A percentile compares a stretch with the other conserved stretches of the same genome.
Evolutionary conservation across 2,329 filamentous ascomycete species (phyloP).

Genomic region (Cadophora sp.): DNA sequence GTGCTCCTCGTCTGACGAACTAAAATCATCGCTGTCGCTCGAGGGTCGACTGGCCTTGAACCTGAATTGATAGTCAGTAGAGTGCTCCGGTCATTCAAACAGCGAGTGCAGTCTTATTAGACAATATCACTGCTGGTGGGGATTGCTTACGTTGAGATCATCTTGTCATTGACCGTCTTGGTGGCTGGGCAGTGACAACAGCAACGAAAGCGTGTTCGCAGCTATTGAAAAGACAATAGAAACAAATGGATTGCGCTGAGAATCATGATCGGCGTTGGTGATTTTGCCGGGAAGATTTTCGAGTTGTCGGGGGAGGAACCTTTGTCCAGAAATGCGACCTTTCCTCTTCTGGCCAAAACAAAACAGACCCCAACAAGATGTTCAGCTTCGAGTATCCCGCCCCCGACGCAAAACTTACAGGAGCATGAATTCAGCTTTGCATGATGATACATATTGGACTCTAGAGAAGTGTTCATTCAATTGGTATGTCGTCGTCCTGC

Average conservation of each 20-base stretch:
- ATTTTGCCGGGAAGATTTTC: background rate
- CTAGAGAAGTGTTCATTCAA: too few relatives aligned
- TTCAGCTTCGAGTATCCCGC: background rate
- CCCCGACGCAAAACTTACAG: background rate
- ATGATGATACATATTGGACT: background rate
- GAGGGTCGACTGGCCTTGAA: conserved; percentile 28
- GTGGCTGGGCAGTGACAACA: background rate
- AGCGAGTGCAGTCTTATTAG: background rate
- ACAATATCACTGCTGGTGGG: background rate
- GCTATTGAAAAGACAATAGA: background rate
- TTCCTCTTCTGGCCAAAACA: conserved; percentile 11
- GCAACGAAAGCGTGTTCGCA: background rate
- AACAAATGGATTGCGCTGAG: background rate
- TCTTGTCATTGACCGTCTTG: background rate
- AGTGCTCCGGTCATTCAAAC: background rate
- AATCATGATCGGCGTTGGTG: background rate
- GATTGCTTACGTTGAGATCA: conserved; percentile 13
- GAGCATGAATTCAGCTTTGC: background rate
- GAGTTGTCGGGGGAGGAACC: background rate
- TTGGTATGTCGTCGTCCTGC: too few relatives aligned
- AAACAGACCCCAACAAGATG: conserved; percentile 1
- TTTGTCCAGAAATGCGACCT: background rate
- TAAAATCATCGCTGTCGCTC: conserved; percentile 8
- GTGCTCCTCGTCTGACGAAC: background rate
- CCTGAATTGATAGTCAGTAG: conserved; percentile 21